Percentiles rank a stretch among this genome's conserved stretches.
Evolutionary conservation across 331 rosid genomes (phyloP).

Genomic region (Acacia pycnantha): DNA sequence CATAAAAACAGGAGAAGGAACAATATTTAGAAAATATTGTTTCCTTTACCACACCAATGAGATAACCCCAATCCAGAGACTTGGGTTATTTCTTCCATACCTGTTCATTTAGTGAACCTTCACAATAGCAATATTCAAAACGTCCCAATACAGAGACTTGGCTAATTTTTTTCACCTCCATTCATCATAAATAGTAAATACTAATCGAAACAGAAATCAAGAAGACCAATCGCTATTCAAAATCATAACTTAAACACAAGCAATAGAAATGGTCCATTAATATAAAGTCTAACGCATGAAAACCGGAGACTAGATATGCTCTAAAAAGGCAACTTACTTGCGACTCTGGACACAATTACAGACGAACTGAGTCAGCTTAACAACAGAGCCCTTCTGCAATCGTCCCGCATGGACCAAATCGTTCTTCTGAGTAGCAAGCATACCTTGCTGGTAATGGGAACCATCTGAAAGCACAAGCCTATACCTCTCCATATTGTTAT

Average conservation of each 20-base stretch:
- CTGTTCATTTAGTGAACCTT: too few relatives aligned
- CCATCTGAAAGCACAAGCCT: slow-evolving; percentile 75
- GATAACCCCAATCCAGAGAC: background rate
- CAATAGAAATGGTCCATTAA: background rate
- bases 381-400: slow-evolving; percentile 73
- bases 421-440: slow-evolving; percentile 78
- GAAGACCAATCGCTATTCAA: background rate
- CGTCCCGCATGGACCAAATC: slow-evolving; percentile 41
- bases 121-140: background rate
- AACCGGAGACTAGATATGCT: background rate
- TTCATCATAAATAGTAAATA: background rate
- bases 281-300: background rate
- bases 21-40: background rate
- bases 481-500: slow-evolving; percentile 49
- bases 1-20: background rate
- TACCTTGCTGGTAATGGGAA: slow-evolving; percentile 59
- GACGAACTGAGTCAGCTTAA: slow-evolving; percentile 49
- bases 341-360: slow-evolving; percentile 66
- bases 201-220: background rate
- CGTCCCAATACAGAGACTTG: background rate
- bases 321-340: slow-evolving; percentile 39
- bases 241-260: background rate
- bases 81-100: background rate
- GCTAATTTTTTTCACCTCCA: background rate
- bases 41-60: too few relatives aligned